Evolutionary conservation across 306 rosid genomes (phyloP), one percentile per base, ranked within the genome.

Genomic region (Inga laurina): DNA sequence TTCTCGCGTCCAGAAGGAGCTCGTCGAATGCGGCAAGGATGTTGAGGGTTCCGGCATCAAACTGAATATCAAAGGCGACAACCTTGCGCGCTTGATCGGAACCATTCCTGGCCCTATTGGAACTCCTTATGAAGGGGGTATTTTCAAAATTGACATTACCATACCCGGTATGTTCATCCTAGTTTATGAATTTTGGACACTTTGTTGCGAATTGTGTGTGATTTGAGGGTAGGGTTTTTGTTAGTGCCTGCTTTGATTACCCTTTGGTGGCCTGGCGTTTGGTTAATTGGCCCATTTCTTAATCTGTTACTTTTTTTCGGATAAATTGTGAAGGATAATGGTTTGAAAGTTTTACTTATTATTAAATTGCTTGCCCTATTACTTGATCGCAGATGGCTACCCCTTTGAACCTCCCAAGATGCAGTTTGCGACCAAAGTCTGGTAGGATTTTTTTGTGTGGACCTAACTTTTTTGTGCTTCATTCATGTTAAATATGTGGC

Each of bases 381-480:
- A 2, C 81, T 77, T 76, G 75, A 27, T 83, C 78, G 94, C 91
- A 96, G 99, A 96, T 77, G 98, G 97, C 8, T 96, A 96, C 85
- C 99, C 99, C 3, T 96, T 96, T 83, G 97, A 96, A 87, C 99
- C 99, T 2, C 99, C 98, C 15, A 96, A 94, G 88, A 96, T 96
- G 99, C 88, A 91, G 80, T 96, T 96, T 83, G 67, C 93, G 6
- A 96, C 98, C 21, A 96, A 96, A 94, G 98, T 96, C 71, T 96
- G 99, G 99, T 96, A 88, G 51, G 88, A 30, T 37, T 35, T 59
- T 22, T 76, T 61, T 12, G 48, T 43, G 30, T 2, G 0, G 61
- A 2, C 49, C 3, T 45, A 3, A 41, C 12, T 71, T 27, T 62
- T 62, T 62, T 72, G 46, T 11, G 65, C 56, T 52, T 76, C 30